Percentiles rank a stretch among this genome's conserved stretches.
phyloP scores from a whole-genome alignment of 768 basidiomycete genomes.

The Xerocomus potaroensis region DNA sequence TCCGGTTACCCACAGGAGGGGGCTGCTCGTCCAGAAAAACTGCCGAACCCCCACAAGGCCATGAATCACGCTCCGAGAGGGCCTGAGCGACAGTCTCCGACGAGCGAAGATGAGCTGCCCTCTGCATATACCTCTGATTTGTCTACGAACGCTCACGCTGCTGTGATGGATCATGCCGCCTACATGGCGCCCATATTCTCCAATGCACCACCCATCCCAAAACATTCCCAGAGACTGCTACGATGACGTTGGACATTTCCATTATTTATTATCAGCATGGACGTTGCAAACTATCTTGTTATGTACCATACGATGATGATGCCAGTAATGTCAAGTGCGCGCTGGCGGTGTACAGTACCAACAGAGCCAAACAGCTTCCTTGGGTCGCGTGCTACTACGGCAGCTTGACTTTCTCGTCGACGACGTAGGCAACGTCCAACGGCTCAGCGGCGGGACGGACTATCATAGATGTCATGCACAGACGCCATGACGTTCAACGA shows the following conservation, averaged over 20 bases:
- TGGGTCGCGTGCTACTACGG: neutral
- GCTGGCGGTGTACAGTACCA: conserved; percentile 1
- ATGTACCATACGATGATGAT: neutral
- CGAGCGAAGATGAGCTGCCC: conserved; percentile 15
- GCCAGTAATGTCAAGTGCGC: neutral
- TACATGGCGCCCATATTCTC: conserved; percentile 22
- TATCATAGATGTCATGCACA: conserved; percentile 55
- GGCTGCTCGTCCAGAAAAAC: neutral
- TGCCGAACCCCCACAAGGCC: conserved; percentile 6
- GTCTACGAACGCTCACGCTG: conserved; percentile 26
- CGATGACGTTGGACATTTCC: conserved; percentile 8
- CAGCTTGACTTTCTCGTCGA: neutral
- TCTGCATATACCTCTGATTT: conserved; percentile 19
- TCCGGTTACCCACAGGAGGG: neutral
- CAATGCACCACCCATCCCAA: conserved; percentile 5
- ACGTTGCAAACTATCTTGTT: neutral
- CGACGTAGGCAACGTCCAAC: conserved; percentile 15
- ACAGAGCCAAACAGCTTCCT: conserved; percentile 29
- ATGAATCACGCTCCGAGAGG: neutral
- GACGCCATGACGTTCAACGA: conserved; percentile 60
- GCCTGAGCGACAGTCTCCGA: neutral
- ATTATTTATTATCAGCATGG: neutral
- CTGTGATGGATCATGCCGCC: conserved; percentile 28
- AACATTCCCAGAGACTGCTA: neutral
- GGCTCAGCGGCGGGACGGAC: conserved; percentile 13